phyloP scores from a whole-genome alignment of 2,329 filamentous ascomycete species.

The Leptographium flavum region DNA sequence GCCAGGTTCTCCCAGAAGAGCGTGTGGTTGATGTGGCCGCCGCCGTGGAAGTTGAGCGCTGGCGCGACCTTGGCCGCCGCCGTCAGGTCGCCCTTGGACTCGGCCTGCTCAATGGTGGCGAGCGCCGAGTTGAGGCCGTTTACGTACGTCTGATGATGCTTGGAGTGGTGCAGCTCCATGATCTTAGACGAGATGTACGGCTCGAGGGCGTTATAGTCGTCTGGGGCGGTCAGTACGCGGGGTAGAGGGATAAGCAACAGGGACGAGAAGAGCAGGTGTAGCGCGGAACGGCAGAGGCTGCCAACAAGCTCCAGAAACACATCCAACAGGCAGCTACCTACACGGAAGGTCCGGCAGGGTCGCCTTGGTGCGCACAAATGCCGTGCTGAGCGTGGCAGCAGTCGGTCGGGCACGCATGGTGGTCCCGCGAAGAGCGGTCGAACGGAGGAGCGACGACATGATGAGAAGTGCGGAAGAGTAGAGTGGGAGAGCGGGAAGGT shows the following conservation, averaged over 20 bases:
- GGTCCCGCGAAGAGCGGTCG: slow-evolving; percentile 62
- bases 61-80: slow-evolving; percentile 36
- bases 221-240: no score
- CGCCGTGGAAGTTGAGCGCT: slow-evolving; percentile 70
- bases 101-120: slow-evolving; percentile 44
- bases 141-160: slow-evolving; percentile 69
- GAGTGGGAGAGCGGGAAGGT: background rate
- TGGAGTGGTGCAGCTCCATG: slow-evolving; percentile 68
- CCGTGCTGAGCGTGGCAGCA: slow-evolving; percentile 49
- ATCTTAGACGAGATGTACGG: slow-evolving; percentile 62
- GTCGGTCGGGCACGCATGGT: slow-evolving; percentile 51
- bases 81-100: slow-evolving; percentile 43
- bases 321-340: slow-evolving; percentile 17
- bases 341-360: slow-evolving; percentile 78
- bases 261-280: no score
- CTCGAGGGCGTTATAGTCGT: slow-evolving; percentile 95
- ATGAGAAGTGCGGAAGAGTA: background rate
- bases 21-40: slow-evolving; percentile 85
- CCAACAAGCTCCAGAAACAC: background rate
- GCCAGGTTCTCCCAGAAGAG: slow-evolving; percentile 85
- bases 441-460: slow-evolving; percentile 16
- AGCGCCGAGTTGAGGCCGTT: slow-evolving; percentile 59
- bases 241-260: no score
- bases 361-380: slow-evolving; percentile 74
- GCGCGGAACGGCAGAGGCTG: no score